Conservation (phyloP, 2,329 filamentous ascomycete species). For the Calonectria crousiana region DNA sequence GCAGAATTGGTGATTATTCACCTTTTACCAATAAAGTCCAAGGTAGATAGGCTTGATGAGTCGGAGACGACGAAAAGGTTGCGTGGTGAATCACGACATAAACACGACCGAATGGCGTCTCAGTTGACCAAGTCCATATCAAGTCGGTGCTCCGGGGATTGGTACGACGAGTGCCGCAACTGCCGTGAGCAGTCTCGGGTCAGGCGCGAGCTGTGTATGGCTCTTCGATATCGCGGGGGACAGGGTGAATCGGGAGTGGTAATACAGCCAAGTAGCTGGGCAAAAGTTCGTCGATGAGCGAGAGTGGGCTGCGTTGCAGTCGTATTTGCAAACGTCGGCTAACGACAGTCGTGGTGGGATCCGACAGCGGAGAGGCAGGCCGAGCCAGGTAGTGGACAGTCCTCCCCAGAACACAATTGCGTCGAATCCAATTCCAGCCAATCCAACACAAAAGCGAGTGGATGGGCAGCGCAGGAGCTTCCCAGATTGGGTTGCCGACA, state of each 20-base stretch:
- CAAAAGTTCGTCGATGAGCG: slow-evolving; percentile 21
- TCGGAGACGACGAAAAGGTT: slow-evolving; percentile 37
- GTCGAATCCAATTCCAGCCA: slow-evolving; percentile 16
- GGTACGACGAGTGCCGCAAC: slow-evolving; percentile 31
- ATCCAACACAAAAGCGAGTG: slow-evolving; percentile 21
- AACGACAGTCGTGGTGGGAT: slow-evolving; percentile 15
- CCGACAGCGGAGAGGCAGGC: slow-evolving; percentile 6
- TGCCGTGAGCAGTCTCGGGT: slow-evolving; percentile 28
- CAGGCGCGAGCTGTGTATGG: slow-evolving; percentile 16
- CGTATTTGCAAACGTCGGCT: slow-evolving; percentile 15
- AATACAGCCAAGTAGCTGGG: slow-evolving; percentile 34
- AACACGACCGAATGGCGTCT: slow-evolving; percentile 36
- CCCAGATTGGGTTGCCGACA: slow-evolving; percentile 25
- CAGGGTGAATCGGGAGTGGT: slow-evolving; percentile 36
- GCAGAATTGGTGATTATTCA: slow-evolving; percentile 27
- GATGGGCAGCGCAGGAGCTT: slow-evolving; percentile 16
- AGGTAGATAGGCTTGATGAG: slow-evolving; percentile 30
- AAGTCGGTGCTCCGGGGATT: slow-evolving; percentile 28
- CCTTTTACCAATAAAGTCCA: slow-evolving; percentile 38
- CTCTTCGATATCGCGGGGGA: slow-evolving; percentile 14
- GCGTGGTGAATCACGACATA: slow-evolving; percentile 38
- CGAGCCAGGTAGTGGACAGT: background rate
- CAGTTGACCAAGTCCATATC: slow-evolving; percentile 41
- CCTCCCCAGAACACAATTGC: background rate
- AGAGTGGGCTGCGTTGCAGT: slow-evolving; percentile 16